Percentiles rank a stretch among this genome's conserved stretches.
These are phyloP conservation scores for Exophiala dermatitidis DNA, from an alignment of 2,329 filamentous ascomycete species.

Conservation along the genomic window DNA sequence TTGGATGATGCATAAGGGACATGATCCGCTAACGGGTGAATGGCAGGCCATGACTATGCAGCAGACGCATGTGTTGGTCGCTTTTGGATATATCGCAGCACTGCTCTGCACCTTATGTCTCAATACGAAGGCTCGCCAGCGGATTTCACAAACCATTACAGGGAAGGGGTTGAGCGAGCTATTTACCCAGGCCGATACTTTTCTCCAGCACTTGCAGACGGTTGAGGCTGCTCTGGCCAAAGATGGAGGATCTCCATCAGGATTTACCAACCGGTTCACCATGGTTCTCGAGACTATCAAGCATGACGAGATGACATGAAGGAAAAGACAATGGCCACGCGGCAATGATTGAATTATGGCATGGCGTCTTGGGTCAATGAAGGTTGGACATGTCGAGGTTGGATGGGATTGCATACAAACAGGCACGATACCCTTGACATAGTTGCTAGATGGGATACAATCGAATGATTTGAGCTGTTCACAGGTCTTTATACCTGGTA, in stretches of 20 bases:
- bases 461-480: neutral
- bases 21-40: conserved; percentile 14
- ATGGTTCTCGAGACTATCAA: conserved; percentile 13
- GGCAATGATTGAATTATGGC: no score
- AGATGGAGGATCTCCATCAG: conserved; percentile 9
- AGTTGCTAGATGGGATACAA: neutral
- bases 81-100: conserved; percentile 78
- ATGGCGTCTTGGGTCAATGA: conserved; percentile 4
- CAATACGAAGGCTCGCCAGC: conserved; percentile 38
- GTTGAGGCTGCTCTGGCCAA: conserved; percentile 42
- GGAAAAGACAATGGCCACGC: neutral
- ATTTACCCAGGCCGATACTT: conserved; percentile 54
- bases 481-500: neutral
- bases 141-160: conserved; percentile 40
- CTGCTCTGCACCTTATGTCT: conserved; percentile 75
- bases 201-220: conserved; percentile 53
- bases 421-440: conserved; percentile 1
- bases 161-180: conserved; percentile 45
- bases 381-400: conserved; percentile 8
- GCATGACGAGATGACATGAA: neutral
- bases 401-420: neutral
- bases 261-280: conserved; percentile 16
- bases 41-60: conserved; percentile 49
- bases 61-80: conserved; percentile 72
- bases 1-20: neutral